phyloP scores from a whole-genome alignment of 495 filamentous ascomycete species.

The Achaetomiella virescens region DNA sequence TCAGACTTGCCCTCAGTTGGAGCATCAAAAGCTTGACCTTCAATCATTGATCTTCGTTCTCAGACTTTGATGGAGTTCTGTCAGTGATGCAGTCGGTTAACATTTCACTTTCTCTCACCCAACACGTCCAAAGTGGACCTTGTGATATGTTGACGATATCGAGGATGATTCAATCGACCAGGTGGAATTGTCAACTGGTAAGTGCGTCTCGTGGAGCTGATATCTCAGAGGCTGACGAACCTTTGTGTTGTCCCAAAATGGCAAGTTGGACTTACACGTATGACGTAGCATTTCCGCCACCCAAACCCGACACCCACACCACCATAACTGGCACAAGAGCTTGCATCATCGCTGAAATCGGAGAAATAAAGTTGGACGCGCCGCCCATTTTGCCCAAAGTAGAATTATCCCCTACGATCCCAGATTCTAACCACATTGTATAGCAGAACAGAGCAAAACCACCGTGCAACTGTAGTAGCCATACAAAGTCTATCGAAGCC shows the following conservation, averaged over 20 bases:
- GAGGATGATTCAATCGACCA: no score
- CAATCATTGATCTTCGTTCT: no score
- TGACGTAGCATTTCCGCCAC: slow-evolving; percentile 9
- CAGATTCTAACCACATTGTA: no score
- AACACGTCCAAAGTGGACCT: no score
- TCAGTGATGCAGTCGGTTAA: no score
- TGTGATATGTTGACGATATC: no score
- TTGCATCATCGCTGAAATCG: not conserved
- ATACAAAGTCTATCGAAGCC: not conserved
- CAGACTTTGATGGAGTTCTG: no score
- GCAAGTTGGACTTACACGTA: not conserved
- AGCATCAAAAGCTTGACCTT: no score
- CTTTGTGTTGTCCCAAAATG: not conserved
- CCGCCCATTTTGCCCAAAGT: no score
- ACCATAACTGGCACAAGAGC: not conserved
- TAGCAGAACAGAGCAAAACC: not conserved
- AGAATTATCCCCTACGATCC: no score
- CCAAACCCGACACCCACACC: not conserved
- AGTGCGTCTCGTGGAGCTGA: not conserved
- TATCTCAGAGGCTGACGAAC: not conserved
- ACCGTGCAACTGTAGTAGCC: not conserved
- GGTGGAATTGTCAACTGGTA: not conserved
- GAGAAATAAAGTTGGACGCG: not conserved
- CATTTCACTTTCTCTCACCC: no score
- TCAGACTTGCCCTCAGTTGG: not conserved